Conservation (phyloP, 164 flowering plant genomes). For the Euptelea pleiosperma region DNA sequence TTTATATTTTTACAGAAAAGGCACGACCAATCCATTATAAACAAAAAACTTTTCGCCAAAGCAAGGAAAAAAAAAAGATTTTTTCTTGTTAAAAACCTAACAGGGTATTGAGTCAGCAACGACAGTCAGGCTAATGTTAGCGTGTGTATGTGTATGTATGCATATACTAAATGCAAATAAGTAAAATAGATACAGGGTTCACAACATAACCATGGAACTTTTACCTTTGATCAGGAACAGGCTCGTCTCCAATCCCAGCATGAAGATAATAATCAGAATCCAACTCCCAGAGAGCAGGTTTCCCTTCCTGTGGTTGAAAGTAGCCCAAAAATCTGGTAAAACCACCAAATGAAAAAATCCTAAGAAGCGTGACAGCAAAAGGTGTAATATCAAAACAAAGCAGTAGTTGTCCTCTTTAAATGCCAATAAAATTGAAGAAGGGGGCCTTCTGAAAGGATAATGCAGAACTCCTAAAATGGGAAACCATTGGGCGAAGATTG, state of each 20-base stretch:
- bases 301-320: slow-evolving; percentile 94
- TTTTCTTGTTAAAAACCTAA: too few species aligned
- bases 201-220: not conserved
- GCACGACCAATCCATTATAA: too few species aligned
- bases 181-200: not conserved
- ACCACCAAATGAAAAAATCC: slow-evolving; percentile 5
- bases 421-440: not conserved
- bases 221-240: slow-evolving; percentile 49
- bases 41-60: too few species aligned
- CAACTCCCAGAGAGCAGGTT: slow-evolving; percentile 96
- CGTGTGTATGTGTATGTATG: not conserved
- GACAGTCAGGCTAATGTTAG: not conserved
- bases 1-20: too few species aligned
- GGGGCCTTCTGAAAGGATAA: not conserved
- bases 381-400: not conserved
- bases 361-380: not conserved
- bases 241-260: slow-evolving; percentile 82
- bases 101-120: not conserved
- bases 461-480: too few species aligned
- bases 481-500: not conserved
- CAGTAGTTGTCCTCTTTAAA: not conserved
- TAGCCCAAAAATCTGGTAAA: slow-evolving; percentile 86
- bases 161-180: too few species aligned
- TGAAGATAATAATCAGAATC: slow-evolving; percentile 98
- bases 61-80: too few species aligned